Conservation (phyloP, 2,329 filamentous ascomycete genomes). For the Chaetomiaceae sp. region DNA sequence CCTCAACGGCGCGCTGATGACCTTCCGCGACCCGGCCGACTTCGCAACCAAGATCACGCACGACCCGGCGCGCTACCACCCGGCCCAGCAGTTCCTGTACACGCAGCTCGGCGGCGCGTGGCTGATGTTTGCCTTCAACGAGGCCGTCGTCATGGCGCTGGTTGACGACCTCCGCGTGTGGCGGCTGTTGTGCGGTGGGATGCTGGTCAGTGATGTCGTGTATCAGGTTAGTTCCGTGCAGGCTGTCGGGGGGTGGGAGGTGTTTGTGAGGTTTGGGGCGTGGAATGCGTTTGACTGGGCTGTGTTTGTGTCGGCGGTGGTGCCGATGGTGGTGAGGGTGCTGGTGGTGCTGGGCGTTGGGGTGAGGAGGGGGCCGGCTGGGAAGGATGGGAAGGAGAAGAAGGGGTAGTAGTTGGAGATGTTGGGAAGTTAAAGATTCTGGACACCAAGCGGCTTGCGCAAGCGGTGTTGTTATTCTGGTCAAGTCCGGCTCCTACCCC, state of each 20-base stretch:
- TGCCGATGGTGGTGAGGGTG: slow-evolving; percentile 29
- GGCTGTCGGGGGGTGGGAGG: slow-evolving; percentile 33
- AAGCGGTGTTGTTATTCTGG: too few relatives aligned
- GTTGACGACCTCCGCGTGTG: slow-evolving; percentile 33
- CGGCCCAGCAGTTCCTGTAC: slow-evolving; percentile 29
- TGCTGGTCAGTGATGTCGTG: slow-evolving; percentile 34
- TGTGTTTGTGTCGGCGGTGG: slow-evolving; percentile 27
- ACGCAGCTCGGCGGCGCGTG: slow-evolving; percentile 31
- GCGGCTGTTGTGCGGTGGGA: slow-evolving; percentile 33
- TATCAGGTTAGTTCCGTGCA: slow-evolving; percentile 31
- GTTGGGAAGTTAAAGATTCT: too few relatives aligned
- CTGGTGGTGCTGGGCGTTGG: slow-evolving; percentile 31
- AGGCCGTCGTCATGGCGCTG: slow-evolving; percentile 33
- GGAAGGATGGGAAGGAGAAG: neutral
- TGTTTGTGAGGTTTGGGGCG: slow-evolving; percentile 22
- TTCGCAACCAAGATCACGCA: slow-evolving; percentile 32
- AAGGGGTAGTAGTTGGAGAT: neutral
- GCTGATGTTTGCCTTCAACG: slow-evolving; percentile 36
- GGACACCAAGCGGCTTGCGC: too few relatives aligned
- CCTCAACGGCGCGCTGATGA: slow-evolving; percentile 29
- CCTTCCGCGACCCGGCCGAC: slow-evolving; percentile 26
- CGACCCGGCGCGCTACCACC: slow-evolving; percentile 16
- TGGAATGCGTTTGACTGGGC: slow-evolving; percentile 32
- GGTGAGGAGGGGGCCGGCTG: too few relatives aligned
- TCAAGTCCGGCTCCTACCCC: neutral